Conservation (phyloP, 306 rosid species). For the Quercus gilva region DNA sequence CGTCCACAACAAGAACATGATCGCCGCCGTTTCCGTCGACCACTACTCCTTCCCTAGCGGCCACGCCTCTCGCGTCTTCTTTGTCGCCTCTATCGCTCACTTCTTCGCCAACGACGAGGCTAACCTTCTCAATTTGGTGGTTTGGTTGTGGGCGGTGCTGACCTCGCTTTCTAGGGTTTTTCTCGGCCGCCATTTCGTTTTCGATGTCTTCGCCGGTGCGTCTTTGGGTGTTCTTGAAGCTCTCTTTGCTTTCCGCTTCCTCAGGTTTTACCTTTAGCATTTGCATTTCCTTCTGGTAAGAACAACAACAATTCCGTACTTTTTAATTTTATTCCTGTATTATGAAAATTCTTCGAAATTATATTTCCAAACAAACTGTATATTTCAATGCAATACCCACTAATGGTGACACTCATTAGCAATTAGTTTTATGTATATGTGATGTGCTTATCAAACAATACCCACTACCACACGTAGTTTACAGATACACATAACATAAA, state of each 20-base stretch:
- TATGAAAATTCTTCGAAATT: background rate
- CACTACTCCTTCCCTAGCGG: constrained; percentile 78
- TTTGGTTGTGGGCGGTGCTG: constrained; percentile 34
- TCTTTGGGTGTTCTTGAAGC: constrained; percentile 40
- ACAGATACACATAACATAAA: too few species aligned
- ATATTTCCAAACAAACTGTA: too few species aligned
- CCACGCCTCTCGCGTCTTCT: constrained; percentile 70
- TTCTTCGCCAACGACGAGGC: constrained; percentile 33
- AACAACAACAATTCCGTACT: background rate
- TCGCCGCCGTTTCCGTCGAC: constrained; percentile 56
- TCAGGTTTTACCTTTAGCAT: constrained; percentile 19
- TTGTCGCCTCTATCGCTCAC: constrained; percentile 55
- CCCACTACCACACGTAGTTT: too few species aligned
- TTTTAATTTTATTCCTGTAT: background rate
- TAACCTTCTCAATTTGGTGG: constrained; percentile 18
- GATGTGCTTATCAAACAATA: too few species aligned
- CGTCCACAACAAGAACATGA: constrained; percentile 47
- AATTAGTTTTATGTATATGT: too few species aligned
- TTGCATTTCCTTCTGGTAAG: constrained; percentile 11
- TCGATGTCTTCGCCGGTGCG: constrained; percentile 38
- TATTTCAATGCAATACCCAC: too few species aligned
- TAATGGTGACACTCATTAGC: too few species aligned
- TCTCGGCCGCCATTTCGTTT: constrained; percentile 47
- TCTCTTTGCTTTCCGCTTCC: constrained; percentile 33
- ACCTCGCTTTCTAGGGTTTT: constrained; percentile 41